Percentiles rank a stretch among this genome's conserved stretches.
These are phyloP conservation scores for Pestalotiopsis sp. DNA, from an alignment of 2,329 filamentous ascomycete species.

Conservation along the genomic window DNA sequence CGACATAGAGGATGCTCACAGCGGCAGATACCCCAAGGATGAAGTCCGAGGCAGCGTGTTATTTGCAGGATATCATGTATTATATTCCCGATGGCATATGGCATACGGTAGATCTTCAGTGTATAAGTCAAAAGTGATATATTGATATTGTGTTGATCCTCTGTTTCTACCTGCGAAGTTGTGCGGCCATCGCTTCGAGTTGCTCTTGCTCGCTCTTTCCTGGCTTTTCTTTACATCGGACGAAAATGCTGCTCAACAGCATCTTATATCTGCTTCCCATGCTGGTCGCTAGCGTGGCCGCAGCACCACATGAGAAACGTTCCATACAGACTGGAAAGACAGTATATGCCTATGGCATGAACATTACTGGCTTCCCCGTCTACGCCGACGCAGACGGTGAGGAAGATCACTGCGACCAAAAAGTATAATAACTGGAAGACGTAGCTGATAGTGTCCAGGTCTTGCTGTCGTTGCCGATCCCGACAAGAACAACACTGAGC, in stretches of 20 bases:
- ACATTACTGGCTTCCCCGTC: background rate
- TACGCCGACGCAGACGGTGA: background rate
- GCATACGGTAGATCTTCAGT: background rate
- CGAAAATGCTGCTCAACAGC: background rate
- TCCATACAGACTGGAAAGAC: background rate
- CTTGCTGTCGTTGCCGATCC: background rate
- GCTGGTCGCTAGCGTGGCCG: background rate
- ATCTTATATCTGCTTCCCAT: background rate
- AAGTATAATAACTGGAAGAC: background rate
- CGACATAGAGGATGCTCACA: background rate
- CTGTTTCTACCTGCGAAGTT: background rate
- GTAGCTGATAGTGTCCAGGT: background rate
- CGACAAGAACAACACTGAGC: background rate
- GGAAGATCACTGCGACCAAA: background rate
- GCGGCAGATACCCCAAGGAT: background rate
- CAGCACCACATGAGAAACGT: background rate
- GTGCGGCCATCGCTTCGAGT: background rate
- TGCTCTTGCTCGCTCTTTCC: background rate
- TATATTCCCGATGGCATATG: background rate
- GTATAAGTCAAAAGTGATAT: background rate
- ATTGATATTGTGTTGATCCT: background rate
- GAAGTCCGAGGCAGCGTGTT: background rate
- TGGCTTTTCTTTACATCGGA: background rate
- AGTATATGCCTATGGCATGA: background rate
- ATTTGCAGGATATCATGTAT: background rate